These are phyloP conservation scores for Luffa aegyptiaca DNA, from an alignment of 306 rosid species.

Conservation along the genomic window DNA sequence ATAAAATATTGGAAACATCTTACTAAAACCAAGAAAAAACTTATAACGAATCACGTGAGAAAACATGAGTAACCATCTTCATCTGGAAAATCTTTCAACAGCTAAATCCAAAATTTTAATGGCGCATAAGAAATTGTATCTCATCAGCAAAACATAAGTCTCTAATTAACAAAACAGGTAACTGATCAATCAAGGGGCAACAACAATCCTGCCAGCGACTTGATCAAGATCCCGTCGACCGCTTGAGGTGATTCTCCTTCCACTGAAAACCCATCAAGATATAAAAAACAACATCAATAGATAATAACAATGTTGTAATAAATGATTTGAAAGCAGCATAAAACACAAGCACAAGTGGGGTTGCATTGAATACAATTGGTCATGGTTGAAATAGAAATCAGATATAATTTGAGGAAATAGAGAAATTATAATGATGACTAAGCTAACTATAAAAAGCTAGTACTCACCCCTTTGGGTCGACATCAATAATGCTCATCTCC, in stretches of 20 bases:
- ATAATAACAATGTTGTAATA: background rate
- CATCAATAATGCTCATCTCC: slow-evolving; percentile 37
- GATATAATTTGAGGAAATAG: background rate
- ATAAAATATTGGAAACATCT: background rate
- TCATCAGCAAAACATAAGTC: background rate
- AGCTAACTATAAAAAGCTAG: background rate
- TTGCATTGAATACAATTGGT: background rate
- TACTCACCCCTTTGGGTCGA: slow-evolving; percentile 52
- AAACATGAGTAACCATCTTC: background rate
- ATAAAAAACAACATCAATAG: background rate
- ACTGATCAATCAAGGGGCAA: slow-evolving; percentile 13
- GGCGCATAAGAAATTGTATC: background rate
- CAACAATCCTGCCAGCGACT: slow-evolving; percentile 38
- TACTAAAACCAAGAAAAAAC: background rate
- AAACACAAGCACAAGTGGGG: background rate
- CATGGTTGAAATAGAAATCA: background rate
- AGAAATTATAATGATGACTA: background rate
- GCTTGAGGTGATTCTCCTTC: slow-evolving; percentile 32
- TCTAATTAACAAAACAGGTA: background rate
- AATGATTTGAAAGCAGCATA: background rate
- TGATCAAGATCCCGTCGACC: slow-evolving; percentile 42
- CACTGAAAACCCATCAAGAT: slow-evolving; percentile 13
- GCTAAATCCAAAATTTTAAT: slow-evolving; percentile 3
- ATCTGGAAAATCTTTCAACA: background rate
- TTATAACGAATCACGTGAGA: background rate